Evolutionary conservation across 2,329 filamentous ascomycete species (phyloP).

Genomic region (Cladorrhinum sp.): DNA sequence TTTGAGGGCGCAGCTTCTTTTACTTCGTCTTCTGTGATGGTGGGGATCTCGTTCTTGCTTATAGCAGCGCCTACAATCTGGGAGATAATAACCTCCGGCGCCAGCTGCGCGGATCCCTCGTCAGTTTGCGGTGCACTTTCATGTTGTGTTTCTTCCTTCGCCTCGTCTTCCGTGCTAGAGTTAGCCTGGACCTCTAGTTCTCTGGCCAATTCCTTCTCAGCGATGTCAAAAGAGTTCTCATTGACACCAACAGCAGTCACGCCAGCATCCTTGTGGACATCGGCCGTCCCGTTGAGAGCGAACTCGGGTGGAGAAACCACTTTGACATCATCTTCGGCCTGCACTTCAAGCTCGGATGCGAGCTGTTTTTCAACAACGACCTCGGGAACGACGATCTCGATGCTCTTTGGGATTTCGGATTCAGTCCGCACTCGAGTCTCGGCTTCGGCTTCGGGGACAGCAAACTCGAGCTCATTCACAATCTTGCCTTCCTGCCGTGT

Average conservation of each 20-base stretch:
- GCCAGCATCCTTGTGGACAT: neutral
- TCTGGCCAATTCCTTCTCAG: neutral
- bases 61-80: neutral
- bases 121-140: neutral
- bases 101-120: neutral
- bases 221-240: neutral
- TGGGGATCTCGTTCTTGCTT: neutral
- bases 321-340: neutral
- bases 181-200: neutral
- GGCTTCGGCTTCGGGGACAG: neutral
- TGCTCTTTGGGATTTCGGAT: neutral
- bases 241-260: neutral
- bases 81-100: neutral
- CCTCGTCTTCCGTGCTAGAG: neutral
- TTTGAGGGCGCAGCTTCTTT: neutral
- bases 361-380: conserved; percentile 1
- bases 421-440: neutral
- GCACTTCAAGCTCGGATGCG: conserved; percentile 2
- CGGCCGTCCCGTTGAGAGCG: neutral
- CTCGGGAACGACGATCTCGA: neutral
- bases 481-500: neutral
- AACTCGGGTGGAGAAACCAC: neutral
- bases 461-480: neutral
- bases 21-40: neutral
- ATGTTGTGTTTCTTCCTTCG: neutral